Evolutionary conservation across 2,329 filamentous ascomycete species (phyloP).

Genomic region (Fusarium burgessii): DNA sequence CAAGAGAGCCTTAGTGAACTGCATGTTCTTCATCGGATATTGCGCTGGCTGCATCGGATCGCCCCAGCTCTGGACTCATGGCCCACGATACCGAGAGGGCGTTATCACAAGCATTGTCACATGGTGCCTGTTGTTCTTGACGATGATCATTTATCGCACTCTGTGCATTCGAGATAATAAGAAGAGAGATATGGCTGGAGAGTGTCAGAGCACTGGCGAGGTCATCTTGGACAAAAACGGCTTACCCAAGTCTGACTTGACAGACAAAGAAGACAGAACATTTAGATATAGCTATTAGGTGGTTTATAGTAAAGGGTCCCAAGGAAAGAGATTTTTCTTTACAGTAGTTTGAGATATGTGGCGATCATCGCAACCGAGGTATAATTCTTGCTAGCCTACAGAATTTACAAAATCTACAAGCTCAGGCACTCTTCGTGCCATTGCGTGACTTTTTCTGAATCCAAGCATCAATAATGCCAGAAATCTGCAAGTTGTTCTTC

Average conservation of each 20-base stretch:
- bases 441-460: neutral
- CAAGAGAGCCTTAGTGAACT: neutral
- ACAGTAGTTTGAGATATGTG: too few species aligned
- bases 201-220: neutral
- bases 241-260: slow-evolving; percentile 1
- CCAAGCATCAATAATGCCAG: slow-evolving; percentile 16
- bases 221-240: neutral
- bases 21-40: slow-evolving; percentile 8
- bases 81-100: neutral
- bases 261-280: neutral
- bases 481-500: slow-evolving; percentile 37
- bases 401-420: neutral
- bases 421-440: neutral
- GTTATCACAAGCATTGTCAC: neutral
- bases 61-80: neutral
- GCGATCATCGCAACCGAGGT: too few species aligned
- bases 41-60: neutral
- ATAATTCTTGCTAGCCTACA: neutral
- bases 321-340: too few species aligned
- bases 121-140: neutral
- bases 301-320: too few species aligned
- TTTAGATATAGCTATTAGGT: neutral
- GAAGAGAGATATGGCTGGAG: neutral
- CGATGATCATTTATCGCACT: neutral
- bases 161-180: neutral